Evolutionary conservation across 805 yeast genomes (phyloP).

Genomic region (Jamesozyma lodderae): DNA sequence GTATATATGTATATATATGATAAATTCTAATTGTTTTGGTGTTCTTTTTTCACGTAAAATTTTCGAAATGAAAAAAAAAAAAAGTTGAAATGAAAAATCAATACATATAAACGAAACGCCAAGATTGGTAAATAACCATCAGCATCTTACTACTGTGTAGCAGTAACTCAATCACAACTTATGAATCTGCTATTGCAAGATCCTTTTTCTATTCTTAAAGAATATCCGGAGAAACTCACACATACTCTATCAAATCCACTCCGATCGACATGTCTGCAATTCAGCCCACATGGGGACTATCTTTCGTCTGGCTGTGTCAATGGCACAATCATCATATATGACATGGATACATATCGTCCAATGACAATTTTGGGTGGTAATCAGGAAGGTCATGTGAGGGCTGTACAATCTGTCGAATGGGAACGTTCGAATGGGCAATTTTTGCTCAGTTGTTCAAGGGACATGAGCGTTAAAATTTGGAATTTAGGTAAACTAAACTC

Average conservation of each 20-base stretch:
- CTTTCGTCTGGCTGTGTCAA: conserved; percentile 70
- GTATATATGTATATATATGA: too few species aligned
- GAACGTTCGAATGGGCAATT: conserved; percentile 46
- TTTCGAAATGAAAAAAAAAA: not conserved
- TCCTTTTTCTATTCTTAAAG: conserved; percentile 86
- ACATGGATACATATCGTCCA: conserved; percentile 48
- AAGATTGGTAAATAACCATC: not conserved
- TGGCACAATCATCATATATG: conserved; percentile 68
- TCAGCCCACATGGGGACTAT: conserved; percentile 72
- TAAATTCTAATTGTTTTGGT: not conserved
- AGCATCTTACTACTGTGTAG: not conserved
- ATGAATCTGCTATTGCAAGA: conserved; percentile 70
- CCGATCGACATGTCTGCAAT: conserved; percentile 57
- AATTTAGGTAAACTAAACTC: conserved; percentile 38
- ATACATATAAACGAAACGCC: not conserved
- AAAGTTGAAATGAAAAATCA: not conserved
- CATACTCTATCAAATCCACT: conserved; percentile 56
- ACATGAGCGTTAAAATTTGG: conserved; percentile 79
- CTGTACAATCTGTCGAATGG: conserved; percentile 73
- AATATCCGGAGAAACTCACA: conserved; percentile 78
- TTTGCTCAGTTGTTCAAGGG: conserved; percentile 63
- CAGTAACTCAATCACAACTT: not conserved
- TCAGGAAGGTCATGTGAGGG: conserved; percentile 57
- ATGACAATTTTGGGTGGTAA: conserved; percentile 35
- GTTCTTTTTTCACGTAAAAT: not conserved